Evolutionary conservation across 2,329 filamentous ascomycete species (phyloP).

Genomic region (Verticillium albo-atrum): DNA sequence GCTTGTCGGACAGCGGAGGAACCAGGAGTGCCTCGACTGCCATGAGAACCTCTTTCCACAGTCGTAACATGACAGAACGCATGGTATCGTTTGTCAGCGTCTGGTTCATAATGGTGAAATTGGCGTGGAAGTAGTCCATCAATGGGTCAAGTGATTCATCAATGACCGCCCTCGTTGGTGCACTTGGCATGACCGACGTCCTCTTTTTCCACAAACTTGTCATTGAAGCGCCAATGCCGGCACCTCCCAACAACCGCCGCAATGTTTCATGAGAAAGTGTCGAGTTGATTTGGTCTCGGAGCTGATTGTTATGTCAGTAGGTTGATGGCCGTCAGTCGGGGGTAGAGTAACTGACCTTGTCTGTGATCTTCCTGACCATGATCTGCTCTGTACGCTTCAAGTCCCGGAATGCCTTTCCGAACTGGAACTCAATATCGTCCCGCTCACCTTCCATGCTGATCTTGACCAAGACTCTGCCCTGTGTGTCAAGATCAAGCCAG

Average conservation of each 20-base stretch:
- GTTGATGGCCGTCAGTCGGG: neutral
- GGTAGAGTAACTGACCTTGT: conserved; percentile 63
- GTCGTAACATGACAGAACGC: conserved; percentile 94
- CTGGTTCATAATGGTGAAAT: conserved; percentile 98
- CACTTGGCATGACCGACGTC: conserved; percentile 43
- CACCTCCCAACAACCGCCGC: conserved; percentile 65
- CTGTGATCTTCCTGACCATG: conserved; percentile 96
- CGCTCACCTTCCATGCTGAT: conserved; percentile 99
- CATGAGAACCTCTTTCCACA: conserved; percentile 96
- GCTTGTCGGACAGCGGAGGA: conserved; percentile 91
- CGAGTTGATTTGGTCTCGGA: conserved; percentile 87
- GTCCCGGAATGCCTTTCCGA: conserved; percentile 93
- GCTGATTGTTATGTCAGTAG: conserved; percentile 43
- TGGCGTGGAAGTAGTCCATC: conserved; percentile 95
- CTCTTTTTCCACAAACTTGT: conserved; percentile 65
- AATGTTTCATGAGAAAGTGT: conserved; percentile 82
- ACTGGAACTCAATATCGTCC: conserved; percentile 98
- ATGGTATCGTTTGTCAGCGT: conserved; percentile 94
- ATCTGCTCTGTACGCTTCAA: conserved; percentile 94
- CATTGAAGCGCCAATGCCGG: conserved; percentile 67
- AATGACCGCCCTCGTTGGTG: conserved; percentile 67
- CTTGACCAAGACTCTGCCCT: conserved; percentile 80
- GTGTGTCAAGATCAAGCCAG: conserved; percentile 95
- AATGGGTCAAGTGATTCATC: conserved; percentile 78
- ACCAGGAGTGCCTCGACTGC: conserved; percentile 89